These are phyloP conservation scores for Botryosphaeria dothidea DNA, from an alignment of 2,329 filamentous ascomycete genomes.

Conservation along the genomic window DNA sequence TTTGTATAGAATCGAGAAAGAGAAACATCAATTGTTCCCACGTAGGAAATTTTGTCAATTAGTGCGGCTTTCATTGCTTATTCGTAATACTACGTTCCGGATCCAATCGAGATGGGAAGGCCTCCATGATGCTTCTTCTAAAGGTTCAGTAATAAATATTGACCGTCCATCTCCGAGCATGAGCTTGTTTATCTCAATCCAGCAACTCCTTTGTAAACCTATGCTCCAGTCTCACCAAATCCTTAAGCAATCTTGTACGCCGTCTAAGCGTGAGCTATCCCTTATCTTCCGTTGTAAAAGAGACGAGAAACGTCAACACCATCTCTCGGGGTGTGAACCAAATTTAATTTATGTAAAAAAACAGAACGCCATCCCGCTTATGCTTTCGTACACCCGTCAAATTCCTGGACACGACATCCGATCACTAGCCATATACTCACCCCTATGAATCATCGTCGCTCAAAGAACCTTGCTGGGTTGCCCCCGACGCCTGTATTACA, in stretches of 20 bases:
- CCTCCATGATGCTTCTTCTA: no score
- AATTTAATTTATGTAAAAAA: neutral
- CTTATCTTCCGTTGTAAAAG: neutral
- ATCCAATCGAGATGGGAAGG: no score
- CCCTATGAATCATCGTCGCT: neutral
- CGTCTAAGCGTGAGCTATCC: neutral
- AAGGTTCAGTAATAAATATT: no score
- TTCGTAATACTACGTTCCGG: no score
- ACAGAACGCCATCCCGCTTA: neutral
- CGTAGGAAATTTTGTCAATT: no score
- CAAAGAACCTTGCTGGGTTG: neutral
- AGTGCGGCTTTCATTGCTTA: no score
- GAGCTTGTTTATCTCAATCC: no score
- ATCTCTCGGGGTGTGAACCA: neutral
- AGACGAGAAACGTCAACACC: neutral
- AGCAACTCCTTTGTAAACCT: no score
- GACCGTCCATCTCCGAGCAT: no score
- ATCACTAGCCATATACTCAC: neutral
- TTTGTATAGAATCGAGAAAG: neutral
- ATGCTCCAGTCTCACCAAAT: neutral
- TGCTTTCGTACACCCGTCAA: neutral
- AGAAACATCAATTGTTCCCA: neutral
- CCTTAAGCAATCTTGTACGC: neutral
- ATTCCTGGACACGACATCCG: neutral
- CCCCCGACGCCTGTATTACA: constrained; percentile 7